Evolutionary conservation across 192 early-diverging fungal species (phyloP).

Genomic region (Fimicolochytrium jonesii): DNA sequence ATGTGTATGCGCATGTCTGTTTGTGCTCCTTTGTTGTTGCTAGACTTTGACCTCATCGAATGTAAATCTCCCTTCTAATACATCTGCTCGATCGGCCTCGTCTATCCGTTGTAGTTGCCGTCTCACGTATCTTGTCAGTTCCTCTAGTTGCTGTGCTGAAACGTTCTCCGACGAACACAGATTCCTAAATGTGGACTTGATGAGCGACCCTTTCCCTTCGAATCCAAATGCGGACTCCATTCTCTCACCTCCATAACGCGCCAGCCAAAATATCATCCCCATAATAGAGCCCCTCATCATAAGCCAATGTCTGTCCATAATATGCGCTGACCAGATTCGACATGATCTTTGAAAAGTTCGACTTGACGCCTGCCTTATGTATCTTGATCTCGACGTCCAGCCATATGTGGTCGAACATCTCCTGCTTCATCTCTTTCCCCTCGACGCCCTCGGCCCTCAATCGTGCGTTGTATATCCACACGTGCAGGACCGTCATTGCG

Average conservation of each 20-base stretch:
- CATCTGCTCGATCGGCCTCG: conserved; percentile 2
- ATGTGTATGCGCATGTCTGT: too few species aligned
- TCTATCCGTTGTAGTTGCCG: conserved; percentile 32
- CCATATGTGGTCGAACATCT: conserved; percentile 83
- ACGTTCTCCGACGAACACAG: conserved; percentile 8
- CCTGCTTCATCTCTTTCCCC: conserved; percentile 79
- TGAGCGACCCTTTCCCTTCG: too few species aligned
- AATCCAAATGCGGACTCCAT: neutral
- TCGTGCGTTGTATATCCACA: conserved; percentile 92
- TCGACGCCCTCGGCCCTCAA: conserved; percentile 34
- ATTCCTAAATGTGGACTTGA: too few species aligned
- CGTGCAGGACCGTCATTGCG: conserved; percentile 78
- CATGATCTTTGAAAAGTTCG: conserved; percentile 69
- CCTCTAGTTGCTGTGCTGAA: conserved; percentile 17
- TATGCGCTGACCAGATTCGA: conserved; percentile 80
- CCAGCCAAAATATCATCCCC: conserved; percentile 84
- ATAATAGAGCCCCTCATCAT: conserved; percentile 83
- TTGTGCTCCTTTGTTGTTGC: too few species aligned
- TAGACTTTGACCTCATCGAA: conserved; percentile 7
- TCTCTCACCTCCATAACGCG: conserved; percentile 70
- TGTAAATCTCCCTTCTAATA: conserved; percentile 20
- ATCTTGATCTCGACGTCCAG: conserved; percentile 83
- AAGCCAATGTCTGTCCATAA: conserved; percentile 83
- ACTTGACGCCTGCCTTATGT: conserved; percentile 69
- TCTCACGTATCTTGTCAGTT: conserved; percentile 25